Base-by-base conservation (phyloP, 495 filamentous ascomycete species). In the Hypoxylon trugodes region DNA sequence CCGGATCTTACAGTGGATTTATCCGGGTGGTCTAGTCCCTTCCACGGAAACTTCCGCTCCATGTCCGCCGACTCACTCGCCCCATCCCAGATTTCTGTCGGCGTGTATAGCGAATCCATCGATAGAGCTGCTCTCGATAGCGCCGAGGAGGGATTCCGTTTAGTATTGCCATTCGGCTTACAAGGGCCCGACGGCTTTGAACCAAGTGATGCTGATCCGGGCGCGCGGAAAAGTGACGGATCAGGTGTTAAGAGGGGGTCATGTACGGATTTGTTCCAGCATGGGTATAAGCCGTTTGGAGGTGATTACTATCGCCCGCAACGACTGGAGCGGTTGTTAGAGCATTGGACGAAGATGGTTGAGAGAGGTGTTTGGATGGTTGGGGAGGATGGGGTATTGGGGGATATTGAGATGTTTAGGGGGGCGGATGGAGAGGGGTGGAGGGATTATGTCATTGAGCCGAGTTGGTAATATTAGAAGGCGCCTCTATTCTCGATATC, bases 291-390 rank as follows among this genome's bases (percentile, higher is more conserved):
- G 35, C 73, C 71, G 19, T 77, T 78, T 45, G 72, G 74, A 5
- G 74, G 75, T 0, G 73, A 77, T 13, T 71, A 50, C 21, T 56
- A 35, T 3, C 70, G 72, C 15, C 28, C 69, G 9, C 75, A 79
- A 52, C 59, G 76, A 41, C 46, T 79, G 49, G 76, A 76, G 55
- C 65, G 66, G 6, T 46, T 80, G 36, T 68, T 73, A 1, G 66
- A 72, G 3, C 37, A 61, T 25, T 82, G 75, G 77, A 57, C 64
- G 12, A 65, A 69, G 30, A 45, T 77, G 59, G 71, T 81, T 38
- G 77, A 77, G 26, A 42, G 38, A 46, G 78, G 76, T 10, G 36
- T 75, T 32, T 80, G 77, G 78, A 61, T 64, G 32, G 77, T 82
- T 40, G 75, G 74, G 21, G 45, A 59, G 30, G 43, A 78, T 24